These are phyloP conservation scores for Sugiyamaella grinbergsii DNA, from an alignment of 1,139 yeast species.

Conservation along the genomic window DNA sequence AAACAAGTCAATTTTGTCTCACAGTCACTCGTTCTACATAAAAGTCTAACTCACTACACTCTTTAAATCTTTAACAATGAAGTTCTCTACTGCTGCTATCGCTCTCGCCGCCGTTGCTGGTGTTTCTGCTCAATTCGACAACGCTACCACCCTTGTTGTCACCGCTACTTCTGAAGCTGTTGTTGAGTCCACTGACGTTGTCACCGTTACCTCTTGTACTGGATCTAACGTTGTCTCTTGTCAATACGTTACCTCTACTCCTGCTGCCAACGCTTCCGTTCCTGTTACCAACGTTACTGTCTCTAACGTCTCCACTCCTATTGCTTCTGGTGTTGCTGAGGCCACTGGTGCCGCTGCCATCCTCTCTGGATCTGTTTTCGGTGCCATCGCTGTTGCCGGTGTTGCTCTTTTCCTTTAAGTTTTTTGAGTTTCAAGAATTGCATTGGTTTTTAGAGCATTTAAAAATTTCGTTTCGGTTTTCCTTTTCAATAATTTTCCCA, in stretches of 20 bases:
- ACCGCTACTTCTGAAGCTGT: constrained; percentile 26
- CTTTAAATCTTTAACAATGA: constrained; percentile 21
- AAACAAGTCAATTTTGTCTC: constrained; percentile 17
- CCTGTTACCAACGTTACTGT: constrained; percentile 24
- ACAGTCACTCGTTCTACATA: constrained; percentile 15
- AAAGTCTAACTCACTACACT: constrained; percentile 16
- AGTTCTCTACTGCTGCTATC: constrained; percentile 24
- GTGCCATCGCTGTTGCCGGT: constrained; percentile 29
- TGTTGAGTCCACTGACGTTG: constrained; percentile 27
- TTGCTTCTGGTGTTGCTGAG: constrained; percentile 28
- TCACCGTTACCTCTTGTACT: constrained; percentile 32
- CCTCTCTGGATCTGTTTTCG: constrained; percentile 24
- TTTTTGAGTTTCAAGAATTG: constrained; percentile 4
- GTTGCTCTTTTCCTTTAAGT: constrained; percentile 28
- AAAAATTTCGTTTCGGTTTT: constrained; percentile 2
- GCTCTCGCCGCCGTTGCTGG: constrained; percentile 26
- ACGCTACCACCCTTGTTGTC: constrained; percentile 20
- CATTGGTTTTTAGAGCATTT: constrained; percentile 16
- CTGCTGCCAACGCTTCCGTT: constrained; percentile 25
- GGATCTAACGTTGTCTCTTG: constrained; percentile 34
- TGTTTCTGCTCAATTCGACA: constrained; percentile 22
- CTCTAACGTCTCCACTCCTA: constrained; percentile 29
- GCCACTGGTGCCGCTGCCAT: constrained; percentile 19
- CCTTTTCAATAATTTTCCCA: neutral
- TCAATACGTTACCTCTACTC: constrained; percentile 30